Evolutionary conservation across 2,329 filamentous ascomycete species (phyloP).

Genomic region (Stachybotrys echinatus): DNA sequence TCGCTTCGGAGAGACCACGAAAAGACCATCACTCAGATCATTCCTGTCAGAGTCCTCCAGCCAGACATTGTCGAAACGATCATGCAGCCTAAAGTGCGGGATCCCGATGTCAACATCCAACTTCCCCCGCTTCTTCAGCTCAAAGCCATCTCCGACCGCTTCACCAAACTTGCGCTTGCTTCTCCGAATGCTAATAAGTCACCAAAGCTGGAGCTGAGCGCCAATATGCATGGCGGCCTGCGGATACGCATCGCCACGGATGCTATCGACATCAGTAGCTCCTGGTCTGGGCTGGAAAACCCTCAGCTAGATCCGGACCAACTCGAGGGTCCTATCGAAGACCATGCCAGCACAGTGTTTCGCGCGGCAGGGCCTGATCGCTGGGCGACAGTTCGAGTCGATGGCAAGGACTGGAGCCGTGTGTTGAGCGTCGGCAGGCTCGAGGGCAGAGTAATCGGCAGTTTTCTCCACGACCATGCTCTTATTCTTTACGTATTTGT

Average conservation of each 20-base stretch:
- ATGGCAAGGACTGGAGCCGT: constrained; percentile 89
- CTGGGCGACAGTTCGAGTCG: constrained; percentile 87
- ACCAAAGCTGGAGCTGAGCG: constrained; percentile 77
- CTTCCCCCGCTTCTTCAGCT: constrained; percentile 82
- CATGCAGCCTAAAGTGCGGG: constrained; percentile 84
- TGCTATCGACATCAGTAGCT: constrained; percentile 74
- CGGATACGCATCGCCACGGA: constrained; percentile 78
- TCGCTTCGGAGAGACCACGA: constrained; percentile 67
- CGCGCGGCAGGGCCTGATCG: constrained; percentile 69
- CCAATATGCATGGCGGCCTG: constrained; percentile 90
- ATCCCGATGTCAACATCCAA: constrained; percentile 91
- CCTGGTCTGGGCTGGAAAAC: constrained; percentile 82
- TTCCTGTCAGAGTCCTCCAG: constrained; percentile 87
- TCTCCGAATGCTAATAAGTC: constrained; percentile 33
- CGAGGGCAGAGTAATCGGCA: constrained; percentile 88
- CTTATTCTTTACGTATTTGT: constrained; percentile 81
- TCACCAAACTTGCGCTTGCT: constrained; percentile 74
- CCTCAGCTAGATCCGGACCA: constrained; percentile 79
- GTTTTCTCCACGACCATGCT: constrained; percentile 75
- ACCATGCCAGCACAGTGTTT: constrained; percentile 79
- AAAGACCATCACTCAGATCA: constrained; percentile 89
- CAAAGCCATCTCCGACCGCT: constrained; percentile 91
- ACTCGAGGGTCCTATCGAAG: constrained; percentile 64
- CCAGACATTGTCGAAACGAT: constrained; percentile 83
- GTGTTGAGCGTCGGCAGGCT: constrained; percentile 90